A percentile compares a stretch with the other conserved stretches of the same genome.
Evolutionary conservation across 2,329 filamentous ascomycete species (phyloP).

Genomic region (Elsinoe necatrix): DNA sequence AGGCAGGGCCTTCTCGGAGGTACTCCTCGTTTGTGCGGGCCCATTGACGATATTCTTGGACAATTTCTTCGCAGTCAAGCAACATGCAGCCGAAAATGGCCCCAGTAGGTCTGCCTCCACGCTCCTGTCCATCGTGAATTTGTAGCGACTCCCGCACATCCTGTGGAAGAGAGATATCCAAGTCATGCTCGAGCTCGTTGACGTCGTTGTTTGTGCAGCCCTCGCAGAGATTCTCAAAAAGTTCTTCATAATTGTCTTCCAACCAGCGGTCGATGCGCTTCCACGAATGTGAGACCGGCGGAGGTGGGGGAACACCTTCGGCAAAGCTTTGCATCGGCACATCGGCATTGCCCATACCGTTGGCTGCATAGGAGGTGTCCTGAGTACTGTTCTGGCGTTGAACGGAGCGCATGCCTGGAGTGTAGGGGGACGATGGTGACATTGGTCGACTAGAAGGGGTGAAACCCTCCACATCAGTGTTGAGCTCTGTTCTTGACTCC

Average conservation of each 20-base stretch:
- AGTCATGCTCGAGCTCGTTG: slow-evolving; percentile 91
- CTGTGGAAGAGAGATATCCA: slow-evolving; percentile 87
- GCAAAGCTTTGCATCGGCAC: slow-evolving; percentile 96
- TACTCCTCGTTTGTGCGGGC: slow-evolving; percentile 86
- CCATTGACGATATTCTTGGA: slow-evolving; percentile 98
- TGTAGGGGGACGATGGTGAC: slow-evolving; percentile 66
- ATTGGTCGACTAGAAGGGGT: slow-evolving; percentile 74
- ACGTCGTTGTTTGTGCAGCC: slow-evolving; percentile 89
- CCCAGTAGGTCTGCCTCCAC: slow-evolving; percentile 80
- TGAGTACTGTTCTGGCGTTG: slow-evolving; percentile 37
- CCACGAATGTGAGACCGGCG: slow-evolving; percentile 85
- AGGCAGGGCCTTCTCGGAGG: slow-evolving; percentile 38
- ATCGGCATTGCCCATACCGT: slow-evolving; percentile 66
- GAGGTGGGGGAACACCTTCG: slow-evolving; percentile 81
- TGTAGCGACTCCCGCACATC: slow-evolving; percentile 88
- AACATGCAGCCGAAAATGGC: slow-evolving; percentile 93
- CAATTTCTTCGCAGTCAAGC: slow-evolving; percentile 94
- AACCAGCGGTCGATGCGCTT: slow-evolving; percentile 87
- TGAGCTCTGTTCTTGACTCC: slow-evolving; percentile 80
- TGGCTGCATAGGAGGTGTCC: slow-evolving; percentile 49
- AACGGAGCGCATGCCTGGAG: slow-evolving; percentile 78
- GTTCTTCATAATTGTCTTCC: slow-evolving; percentile 89
- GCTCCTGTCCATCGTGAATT: slow-evolving; percentile 93
- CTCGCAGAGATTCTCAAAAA: slow-evolving; percentile 87
- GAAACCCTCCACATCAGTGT: slow-evolving; percentile 55